Conservation (phyloP, 345 rosid species). For the Bruguiera gymnorhiza region DNA sequence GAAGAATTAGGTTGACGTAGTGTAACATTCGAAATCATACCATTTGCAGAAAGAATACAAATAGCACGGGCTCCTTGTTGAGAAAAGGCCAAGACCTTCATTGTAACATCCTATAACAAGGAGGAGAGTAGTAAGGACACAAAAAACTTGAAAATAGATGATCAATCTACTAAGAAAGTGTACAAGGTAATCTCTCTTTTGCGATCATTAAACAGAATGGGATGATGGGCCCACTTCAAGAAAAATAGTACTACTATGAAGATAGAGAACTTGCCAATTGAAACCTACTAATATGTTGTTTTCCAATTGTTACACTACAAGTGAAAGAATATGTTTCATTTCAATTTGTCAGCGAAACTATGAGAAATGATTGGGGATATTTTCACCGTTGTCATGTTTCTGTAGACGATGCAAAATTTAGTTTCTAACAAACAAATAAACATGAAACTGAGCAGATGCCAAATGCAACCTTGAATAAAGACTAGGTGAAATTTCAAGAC, state of each 20-base stretch:
- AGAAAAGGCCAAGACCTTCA: conserved; percentile 89
- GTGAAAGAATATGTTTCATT: background rate
- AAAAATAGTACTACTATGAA: too few species aligned
- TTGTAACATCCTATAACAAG: conserved; percentile 69
- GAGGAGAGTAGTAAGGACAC: conserved; percentile 6
- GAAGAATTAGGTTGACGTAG: conserved; percentile 76
- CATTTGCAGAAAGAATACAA: conserved; percentile 84
- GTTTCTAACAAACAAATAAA: background rate
- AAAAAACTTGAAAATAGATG: background rate
- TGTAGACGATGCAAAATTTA: background rate
- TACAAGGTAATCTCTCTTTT: background rate
- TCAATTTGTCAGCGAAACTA: background rate
- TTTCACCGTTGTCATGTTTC: background rate
- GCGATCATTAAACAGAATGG: background rate
- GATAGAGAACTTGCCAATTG: too few species aligned
- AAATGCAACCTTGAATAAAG: background rate
- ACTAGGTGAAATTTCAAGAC: conserved; percentile 11
- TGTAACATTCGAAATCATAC: conserved; percentile 83
- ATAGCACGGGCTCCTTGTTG: conserved; percentile 83
- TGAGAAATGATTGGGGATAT: background rate
- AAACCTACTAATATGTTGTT: too few species aligned
- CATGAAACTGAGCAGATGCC: background rate
- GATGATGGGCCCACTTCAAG: background rate
- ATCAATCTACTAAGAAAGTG: background rate
- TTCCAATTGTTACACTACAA: background rate